Percentiles rank a stretch among this genome's conserved stretches.
These are phyloP conservation scores for Lyophyllum decastes DNA, from an alignment of 768 basidiomycete species.

Conservation along the genomic window DNA sequence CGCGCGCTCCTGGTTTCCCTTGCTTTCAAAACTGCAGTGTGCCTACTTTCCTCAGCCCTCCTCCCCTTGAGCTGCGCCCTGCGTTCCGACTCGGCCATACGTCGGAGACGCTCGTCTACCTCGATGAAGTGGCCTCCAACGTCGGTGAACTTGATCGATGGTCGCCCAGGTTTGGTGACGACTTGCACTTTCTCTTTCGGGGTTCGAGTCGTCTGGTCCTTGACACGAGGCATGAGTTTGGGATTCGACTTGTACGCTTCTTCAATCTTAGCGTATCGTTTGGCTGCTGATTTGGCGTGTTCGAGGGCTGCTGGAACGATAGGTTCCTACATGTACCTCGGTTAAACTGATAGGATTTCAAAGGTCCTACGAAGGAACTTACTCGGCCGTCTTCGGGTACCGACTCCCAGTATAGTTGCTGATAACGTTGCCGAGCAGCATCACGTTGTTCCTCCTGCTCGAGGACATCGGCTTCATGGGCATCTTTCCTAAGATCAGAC, in stretches of 20 bases:
- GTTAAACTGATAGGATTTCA: background rate
- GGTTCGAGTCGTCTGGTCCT: constrained; percentile 38
- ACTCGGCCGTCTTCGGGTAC: constrained; percentile 70
- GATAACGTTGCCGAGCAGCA: constrained; percentile 62
- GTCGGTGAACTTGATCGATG: constrained; percentile 69
- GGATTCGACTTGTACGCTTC: constrained; percentile 40
- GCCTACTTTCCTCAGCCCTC: constrained; percentile 26
- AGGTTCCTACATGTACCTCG: constrained; percentile 48
- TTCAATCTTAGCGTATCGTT: constrained; percentile 31
- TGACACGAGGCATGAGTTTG: constrained; percentile 38
- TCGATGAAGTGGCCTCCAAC: constrained; percentile 73
- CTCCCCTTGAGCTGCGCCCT: constrained; percentile 34
- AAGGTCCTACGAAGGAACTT: constrained; percentile 16
- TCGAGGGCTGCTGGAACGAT: constrained; percentile 60
- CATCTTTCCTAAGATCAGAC: constrained; percentile 40
- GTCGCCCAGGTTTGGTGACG: constrained; percentile 45
- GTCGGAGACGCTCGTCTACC: constrained; percentile 48
- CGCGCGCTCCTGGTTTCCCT: background rate
- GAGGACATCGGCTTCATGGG: constrained; percentile 60
- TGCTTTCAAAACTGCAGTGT: too few relatives aligned
- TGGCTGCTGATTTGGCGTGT: constrained; percentile 42
- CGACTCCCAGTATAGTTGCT: constrained; percentile 79
- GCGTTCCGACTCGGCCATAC: constrained; percentile 52
- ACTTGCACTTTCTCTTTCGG: constrained; percentile 36
- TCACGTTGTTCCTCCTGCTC: constrained; percentile 59